Percentiles rank a stretch among this genome's conserved stretches.
phyloP scores from a whole-genome alignment of 1,139 yeast genomes.

The Saccharomyces pastorianus region DNA sequence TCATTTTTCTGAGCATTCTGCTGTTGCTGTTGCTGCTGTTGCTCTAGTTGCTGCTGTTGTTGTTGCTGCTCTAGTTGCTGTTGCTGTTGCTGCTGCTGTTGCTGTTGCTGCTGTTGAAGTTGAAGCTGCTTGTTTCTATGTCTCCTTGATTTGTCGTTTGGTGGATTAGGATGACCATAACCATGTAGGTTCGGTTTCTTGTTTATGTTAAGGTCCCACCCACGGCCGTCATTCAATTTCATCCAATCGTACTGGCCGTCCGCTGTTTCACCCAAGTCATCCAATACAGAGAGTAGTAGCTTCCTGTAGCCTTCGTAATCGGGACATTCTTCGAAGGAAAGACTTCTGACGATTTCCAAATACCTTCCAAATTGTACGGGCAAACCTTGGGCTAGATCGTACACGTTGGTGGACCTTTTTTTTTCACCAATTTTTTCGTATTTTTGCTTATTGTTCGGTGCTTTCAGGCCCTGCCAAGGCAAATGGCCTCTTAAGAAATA shows the following conservation, averaged over 20 bases:
- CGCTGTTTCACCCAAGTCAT: constrained; percentile 46
- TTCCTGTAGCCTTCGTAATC: constrained; percentile 67
- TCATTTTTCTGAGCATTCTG: constrained; percentile 8
- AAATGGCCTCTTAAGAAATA: constrained; percentile 91
- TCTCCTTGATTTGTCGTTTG: constrained; percentile 37
- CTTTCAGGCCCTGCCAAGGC: constrained; percentile 97
- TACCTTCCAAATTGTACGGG: constrained; percentile 77
- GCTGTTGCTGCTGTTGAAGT: constrained; percentile 5
- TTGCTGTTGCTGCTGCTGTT: background rate
- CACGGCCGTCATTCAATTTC: constrained; percentile 71
- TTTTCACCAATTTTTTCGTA: constrained; percentile 77
- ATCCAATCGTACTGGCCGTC: constrained; percentile 81
- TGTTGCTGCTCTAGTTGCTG: no score
- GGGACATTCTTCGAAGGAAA: constrained; percentile 71
- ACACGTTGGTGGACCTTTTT: constrained; percentile 61
- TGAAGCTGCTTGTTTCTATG: constrained; percentile 28
- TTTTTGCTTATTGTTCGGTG: constrained; percentile 74
- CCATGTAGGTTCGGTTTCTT: constrained; percentile 78
- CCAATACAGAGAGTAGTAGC: constrained; percentile 53
- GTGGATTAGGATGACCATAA: constrained; percentile 63
- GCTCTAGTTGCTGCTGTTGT: no score
- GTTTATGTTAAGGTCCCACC: constrained; percentile 73
- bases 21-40: constrained; percentile 8
- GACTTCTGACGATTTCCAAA: constrained; percentile 58
- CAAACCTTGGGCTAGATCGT: constrained; percentile 58